Evolutionary conservation across 805 yeast genomes (phyloP).

Genomic region (Pichia californica): DNA sequence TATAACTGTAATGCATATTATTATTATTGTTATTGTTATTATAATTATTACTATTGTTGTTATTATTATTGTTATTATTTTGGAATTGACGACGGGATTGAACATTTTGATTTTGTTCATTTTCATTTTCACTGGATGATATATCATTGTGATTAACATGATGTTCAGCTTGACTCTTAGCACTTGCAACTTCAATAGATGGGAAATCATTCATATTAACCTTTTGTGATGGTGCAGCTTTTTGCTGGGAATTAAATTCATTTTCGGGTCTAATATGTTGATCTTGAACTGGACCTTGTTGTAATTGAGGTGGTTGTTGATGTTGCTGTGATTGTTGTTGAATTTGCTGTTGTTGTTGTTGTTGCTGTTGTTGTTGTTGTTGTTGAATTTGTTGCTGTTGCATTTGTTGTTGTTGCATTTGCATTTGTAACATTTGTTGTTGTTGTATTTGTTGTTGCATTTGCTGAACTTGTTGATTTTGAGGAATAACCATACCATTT

Average conservation of each 20-base stretch:
- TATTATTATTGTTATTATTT: conserved; percentile 7
- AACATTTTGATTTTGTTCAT: conserved; percentile 1
- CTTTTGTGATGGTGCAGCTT: conserved; percentile 8
- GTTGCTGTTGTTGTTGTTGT: conserved; percentile 13
- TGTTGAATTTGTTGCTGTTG: conserved; percentile 10
- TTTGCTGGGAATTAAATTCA: no score
- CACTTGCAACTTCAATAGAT: conserved; percentile 16
- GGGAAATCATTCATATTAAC: conserved; percentile 19
- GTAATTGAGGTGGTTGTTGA: conserved; percentile 7
- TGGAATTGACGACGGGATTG: conserved; percentile 9
- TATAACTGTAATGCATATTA: conserved; percentile 6
- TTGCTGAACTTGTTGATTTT: conserved; percentile 14
- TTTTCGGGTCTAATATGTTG: not conserved
- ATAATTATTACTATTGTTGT: conserved; percentile 7
- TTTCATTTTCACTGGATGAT: not conserved
- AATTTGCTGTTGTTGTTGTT: not conserved
- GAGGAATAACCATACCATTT: conserved; percentile 8
- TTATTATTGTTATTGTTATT: conserved; percentile 6
- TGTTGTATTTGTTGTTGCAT: conserved; percentile 16
- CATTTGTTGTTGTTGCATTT: conserved; percentile 18
- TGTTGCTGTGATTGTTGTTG: conserved; percentile 1
- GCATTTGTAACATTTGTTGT: conserved; percentile 14
- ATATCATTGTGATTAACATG: conserved; percentile 6
- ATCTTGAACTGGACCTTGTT: no score
- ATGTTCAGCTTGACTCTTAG: conserved; percentile 2